Conservation (phyloP, 176 grass and related monocot genomes). For the Thalia dealbata region DNA sequence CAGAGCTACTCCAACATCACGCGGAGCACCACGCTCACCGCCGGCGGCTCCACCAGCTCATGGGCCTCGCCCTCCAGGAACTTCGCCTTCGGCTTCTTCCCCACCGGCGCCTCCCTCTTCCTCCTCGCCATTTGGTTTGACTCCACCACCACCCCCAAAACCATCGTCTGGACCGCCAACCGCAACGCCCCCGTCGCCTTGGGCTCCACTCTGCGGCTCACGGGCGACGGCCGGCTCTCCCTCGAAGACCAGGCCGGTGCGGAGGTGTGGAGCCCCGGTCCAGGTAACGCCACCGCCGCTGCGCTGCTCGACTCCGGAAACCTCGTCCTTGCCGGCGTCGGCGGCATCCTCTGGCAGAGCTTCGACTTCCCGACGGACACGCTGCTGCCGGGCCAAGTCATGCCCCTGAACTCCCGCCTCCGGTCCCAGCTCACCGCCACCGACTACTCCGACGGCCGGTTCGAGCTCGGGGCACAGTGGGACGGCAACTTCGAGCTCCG, state of each 20-base stretch:
- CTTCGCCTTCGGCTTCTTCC: conserved; percentile 33
- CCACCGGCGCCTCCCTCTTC: conserved; percentile 16
- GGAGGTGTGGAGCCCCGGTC: neutral
- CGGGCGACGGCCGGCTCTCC: conserved; percentile 11
- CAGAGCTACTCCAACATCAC: conserved; percentile 23
- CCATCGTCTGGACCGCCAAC: conserved; percentile 23
- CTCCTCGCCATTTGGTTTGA: conserved; percentile 35
- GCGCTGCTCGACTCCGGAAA: conserved; percentile 19
- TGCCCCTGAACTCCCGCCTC: neutral
- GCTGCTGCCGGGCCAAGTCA: conserved; percentile 14
- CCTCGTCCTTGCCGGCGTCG: conserved; percentile 1
- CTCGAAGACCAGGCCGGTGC: neutral
- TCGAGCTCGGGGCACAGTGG: neutral
- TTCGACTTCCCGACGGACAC: conserved; percentile 18
- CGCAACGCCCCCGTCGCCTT: neutral
- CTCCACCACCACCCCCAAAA: neutral
- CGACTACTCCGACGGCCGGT: conserved; percentile 22
- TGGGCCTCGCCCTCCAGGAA: conserved; percentile 19
- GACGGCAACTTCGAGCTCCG: conserved; percentile 18
- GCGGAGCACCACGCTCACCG: conserved; percentile 5
- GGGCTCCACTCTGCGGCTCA: conserved; percentile 4
- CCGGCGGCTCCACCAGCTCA: neutral
- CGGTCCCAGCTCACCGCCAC: conserved; percentile 15
- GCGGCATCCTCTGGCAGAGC: conserved; percentile 10
- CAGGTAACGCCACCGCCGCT: neutral